Percentiles rank a stretch among this genome's conserved stretches.
Evolutionary conservation across 225 moss, liverwort and hornwort species (phyloP).

Genomic region (Pleurozium schreberi): DNA sequence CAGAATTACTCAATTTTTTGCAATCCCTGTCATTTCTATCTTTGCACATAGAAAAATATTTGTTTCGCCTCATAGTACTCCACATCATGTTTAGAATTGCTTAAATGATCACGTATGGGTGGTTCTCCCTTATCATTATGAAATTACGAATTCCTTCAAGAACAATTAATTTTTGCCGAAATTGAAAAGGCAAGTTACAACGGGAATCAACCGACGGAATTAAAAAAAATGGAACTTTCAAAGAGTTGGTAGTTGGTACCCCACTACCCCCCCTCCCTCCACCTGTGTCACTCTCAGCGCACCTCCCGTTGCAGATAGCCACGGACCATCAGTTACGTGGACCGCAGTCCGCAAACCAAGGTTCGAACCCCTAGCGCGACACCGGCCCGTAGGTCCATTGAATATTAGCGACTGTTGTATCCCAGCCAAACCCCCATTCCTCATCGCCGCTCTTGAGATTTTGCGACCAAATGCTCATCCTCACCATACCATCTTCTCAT

Average conservation of each 20-base stretch:
- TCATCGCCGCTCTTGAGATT: not conserved
- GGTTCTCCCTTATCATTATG: too few species aligned
- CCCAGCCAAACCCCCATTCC: not conserved
- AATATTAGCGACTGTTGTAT: not conserved
- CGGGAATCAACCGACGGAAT: too few species aligned
- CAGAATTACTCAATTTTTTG: too few species aligned
- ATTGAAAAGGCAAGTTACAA: too few species aligned
- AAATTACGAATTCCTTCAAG: too few species aligned
- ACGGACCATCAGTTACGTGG: not conserved
- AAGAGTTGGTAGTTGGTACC: not conserved
- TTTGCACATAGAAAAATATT: accelerated
- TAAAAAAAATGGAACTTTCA: too few species aligned
- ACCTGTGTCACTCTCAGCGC: not conserved
- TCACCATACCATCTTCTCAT: not conserved
- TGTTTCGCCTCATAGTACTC: too few species aligned
- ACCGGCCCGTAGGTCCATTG: not conserved
- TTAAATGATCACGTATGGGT: too few species aligned
- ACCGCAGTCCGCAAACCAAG: not conserved
- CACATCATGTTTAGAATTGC: too few species aligned
- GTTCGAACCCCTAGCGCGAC: not conserved
- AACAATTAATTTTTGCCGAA: too few species aligned
- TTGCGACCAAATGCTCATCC: too few species aligned
- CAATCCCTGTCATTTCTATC: too few species aligned
- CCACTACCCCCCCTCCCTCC: not conserved
- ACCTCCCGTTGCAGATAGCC: not conserved